Conservation (phyloP, 208 protist genomes). For the Herpetomonas tarakana region DNA sequence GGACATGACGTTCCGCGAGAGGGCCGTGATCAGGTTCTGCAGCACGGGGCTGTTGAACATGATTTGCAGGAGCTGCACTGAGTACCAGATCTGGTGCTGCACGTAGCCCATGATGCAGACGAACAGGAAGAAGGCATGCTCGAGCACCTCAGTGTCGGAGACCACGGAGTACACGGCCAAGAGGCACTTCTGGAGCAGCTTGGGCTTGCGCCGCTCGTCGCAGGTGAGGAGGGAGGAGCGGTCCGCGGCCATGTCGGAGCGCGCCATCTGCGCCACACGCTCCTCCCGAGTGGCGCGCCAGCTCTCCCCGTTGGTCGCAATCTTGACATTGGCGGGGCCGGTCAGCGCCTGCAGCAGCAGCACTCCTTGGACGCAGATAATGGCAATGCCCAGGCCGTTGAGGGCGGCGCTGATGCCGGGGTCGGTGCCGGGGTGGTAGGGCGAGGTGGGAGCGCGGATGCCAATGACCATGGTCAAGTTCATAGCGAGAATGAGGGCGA, state of each 20-base stretch:
- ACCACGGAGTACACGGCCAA: constrained; percentile 24
- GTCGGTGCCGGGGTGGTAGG: constrained; percentile 23
- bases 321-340: constrained; percentile 34
- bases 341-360: constrained; percentile 33
- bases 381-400: constrained; percentile 25
- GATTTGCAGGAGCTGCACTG: constrained; percentile 60
- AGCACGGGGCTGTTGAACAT: constrained; percentile 35
- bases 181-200: constrained; percentile 13
- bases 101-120: constrained; percentile 48
- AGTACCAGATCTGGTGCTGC: constrained; percentile 59
- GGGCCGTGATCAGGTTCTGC: constrained; percentile 43
- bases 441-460: constrained; percentile 32
- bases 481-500: constrained; percentile 38
- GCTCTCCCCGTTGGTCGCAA: constrained; percentile 30
- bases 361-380: constrained; percentile 39
- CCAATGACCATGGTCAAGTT: constrained; percentile 52
- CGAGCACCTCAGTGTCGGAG: constrained; percentile 22
- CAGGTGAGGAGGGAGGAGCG: constrained; percentile 19
- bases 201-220: constrained; percentile 11
- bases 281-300: constrained; percentile 32
- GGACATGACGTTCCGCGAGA: constrained; percentile 32
- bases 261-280: constrained; percentile 16
- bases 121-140: constrained; percentile 40
- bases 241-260: constrained; percentile 29
- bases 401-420: constrained; percentile 21